Evolutionary conservation across 1,284 basidiomycete genomes (phyloP).

Genomic region (Cryptococcus floricola): DNA sequence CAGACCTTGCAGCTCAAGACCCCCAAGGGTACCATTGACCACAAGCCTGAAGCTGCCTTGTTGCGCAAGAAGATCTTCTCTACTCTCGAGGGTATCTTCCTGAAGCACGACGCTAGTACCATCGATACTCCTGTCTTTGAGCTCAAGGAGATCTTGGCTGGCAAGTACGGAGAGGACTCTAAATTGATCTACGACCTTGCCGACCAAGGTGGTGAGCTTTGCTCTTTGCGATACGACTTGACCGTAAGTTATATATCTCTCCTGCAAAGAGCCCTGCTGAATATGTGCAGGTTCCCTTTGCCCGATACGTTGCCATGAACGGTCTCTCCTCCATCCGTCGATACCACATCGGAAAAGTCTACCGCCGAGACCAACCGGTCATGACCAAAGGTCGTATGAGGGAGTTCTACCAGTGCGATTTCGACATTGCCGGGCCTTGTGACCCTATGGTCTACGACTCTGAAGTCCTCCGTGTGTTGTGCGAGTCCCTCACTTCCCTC

Average conservation of each 20-base stretch:
- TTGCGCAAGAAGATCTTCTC: conserved; percentile 86
- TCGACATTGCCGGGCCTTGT: conserved; percentile 91
- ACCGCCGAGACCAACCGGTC: conserved; percentile 92
- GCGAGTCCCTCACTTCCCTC: conserved; percentile 74
- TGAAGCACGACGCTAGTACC: conserved; percentile 82
- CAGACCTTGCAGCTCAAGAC: conserved; percentile 31
- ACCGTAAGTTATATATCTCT: conserved; percentile 56
- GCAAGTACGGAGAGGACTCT: conserved; percentile 95
- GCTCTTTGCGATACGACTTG: conserved; percentile 91
- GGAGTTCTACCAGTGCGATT: conserved; percentile 98
- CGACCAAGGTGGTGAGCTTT: conserved; percentile 98
- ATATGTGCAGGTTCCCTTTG: conserved; percentile 67
- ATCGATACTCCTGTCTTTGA: conserved; percentile 99
- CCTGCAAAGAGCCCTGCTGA: neutral
- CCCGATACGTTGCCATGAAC: conserved; percentile 92
- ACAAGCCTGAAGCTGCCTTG: conserved; percentile 90
- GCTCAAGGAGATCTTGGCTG: conserved; percentile 89
- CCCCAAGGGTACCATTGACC: conserved; percentile 86
- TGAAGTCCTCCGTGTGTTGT: conserved; percentile 79
- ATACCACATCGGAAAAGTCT: conserved; percentile 98
- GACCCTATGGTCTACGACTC: conserved; percentile 98
- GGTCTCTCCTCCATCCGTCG: conserved; percentile 73
- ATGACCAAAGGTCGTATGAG: conserved; percentile 98
- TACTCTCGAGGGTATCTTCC: conserved; percentile 83
- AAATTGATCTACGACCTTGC: conserved; percentile 98